phyloP scores from a whole-genome alignment of 371 early-diverging fungal genomes.

The Saksenaea vasiformis region DNA sequence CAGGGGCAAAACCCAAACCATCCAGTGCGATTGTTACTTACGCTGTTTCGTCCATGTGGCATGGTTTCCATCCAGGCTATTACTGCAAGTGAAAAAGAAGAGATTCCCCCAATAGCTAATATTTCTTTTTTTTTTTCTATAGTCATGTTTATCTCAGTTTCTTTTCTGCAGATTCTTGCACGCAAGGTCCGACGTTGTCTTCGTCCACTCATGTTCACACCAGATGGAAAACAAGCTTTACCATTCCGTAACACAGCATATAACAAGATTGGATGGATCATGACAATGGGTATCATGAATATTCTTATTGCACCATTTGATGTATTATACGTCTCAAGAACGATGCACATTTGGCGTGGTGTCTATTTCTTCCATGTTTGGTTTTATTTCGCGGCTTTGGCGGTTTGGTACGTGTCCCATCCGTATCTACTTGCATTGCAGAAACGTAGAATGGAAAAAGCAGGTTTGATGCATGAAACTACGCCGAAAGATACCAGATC shows the following conservation, averaged over 20 bases:
- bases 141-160: conserved; percentile 58
- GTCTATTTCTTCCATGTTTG: conserved; percentile 59
- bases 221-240: conserved; percentile 32
- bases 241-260: conserved; percentile 49
- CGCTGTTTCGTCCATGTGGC: conserved; percentile 83
- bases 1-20: conserved; percentile 53
- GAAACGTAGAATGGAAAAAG: conserved; percentile 14
- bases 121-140: conserved; percentile 10
- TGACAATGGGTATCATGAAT: conserved; percentile 65
- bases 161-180: conserved; percentile 48
- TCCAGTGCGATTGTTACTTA: conserved; percentile 68
- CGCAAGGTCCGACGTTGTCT: conserved; percentile 58
- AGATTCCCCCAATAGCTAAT: too few relatives aligned
- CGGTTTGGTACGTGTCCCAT: conserved; percentile 17
- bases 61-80: conserved; percentile 88
- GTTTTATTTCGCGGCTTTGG: conserved; percentile 27
- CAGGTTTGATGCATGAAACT: not conserved
- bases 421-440: not conserved
- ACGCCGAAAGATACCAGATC: not conserved
- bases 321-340: conserved; percentile 52
- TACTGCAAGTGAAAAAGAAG: conserved; percentile 65
- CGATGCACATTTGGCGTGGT: conserved; percentile 55
- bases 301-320: conserved; percentile 71
- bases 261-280: conserved; percentile 62
- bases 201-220: conserved; percentile 60